Conservation (phyloP, 345 rosid genomes). For the Viola odorata region DNA sequence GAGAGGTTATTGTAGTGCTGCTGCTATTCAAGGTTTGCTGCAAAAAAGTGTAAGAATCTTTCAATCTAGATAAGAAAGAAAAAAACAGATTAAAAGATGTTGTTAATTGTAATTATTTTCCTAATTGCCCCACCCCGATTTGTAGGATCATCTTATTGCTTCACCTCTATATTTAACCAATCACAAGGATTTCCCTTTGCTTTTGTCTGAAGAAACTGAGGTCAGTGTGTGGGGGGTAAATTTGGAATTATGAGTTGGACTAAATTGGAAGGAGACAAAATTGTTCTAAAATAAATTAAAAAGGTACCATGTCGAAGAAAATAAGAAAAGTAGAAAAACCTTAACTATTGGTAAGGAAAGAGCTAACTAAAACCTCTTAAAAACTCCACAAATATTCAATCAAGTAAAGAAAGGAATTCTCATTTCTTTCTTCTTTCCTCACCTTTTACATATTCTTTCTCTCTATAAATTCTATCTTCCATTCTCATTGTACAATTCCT, state of each 20-base stretch:
- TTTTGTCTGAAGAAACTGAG: slow-evolving; percentile 55
- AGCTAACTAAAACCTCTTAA: slow-evolving; percentile 25
- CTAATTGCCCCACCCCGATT: slow-evolving; percentile 23
- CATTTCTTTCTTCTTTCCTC: not conserved
- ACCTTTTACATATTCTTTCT: not conserved
- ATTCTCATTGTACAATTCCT: slow-evolving; percentile 21
- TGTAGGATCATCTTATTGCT: slow-evolving; percentile 33
- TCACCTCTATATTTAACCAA: slow-evolving; percentile 20
- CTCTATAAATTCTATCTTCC: slow-evolving; percentile 16
- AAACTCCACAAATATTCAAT: slow-evolving; percentile 11
- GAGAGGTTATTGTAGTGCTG: not conserved
- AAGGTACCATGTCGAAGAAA: slow-evolving; percentile 3
- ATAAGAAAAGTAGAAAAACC: slow-evolving; percentile 18
- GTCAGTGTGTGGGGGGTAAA: slow-evolving; percentile 30
- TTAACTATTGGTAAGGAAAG: slow-evolving; percentile 31
- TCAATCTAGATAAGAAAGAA: slow-evolving; percentile 4
- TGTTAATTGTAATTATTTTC: not conserved
- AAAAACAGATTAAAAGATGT: slow-evolving; percentile 9
- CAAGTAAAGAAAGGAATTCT: slow-evolving; percentile 56
- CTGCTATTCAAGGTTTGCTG: not conserved
- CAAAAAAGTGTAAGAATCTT: slow-evolving; percentile 12
- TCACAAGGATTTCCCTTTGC: slow-evolving; percentile 43
- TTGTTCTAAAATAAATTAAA: slow-evolving; percentile 2
- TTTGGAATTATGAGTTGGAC: not conserved
- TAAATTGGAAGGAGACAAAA: slow-evolving; percentile 28